Conservation (phyloP, 345 rosid species). For the Nasturtium officinale region DNA sequence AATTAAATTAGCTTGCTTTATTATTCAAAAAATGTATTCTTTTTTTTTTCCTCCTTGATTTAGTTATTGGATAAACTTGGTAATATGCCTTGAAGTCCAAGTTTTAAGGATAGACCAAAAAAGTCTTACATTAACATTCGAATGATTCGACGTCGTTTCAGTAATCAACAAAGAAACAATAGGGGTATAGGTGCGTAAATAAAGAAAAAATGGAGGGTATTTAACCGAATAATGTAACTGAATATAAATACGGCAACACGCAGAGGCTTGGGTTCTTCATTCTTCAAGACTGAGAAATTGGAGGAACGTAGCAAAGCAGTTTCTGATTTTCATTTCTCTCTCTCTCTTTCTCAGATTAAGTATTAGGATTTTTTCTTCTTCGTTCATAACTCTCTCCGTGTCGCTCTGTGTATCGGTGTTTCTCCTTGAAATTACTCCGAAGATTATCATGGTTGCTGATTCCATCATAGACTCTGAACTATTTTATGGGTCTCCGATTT, state of each 20-base stretch:
- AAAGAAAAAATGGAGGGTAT: not conserved
- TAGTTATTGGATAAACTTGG: not conserved
- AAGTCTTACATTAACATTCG: not conserved
- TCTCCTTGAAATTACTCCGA: not conserved
- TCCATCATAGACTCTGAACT: slow-evolving; percentile 37
- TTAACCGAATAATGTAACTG: not conserved
- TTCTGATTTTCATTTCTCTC: slow-evolving; percentile 59
- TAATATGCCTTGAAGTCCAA: slow-evolving; percentile 22
- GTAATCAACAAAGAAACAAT: not conserved
- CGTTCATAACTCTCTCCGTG: not conserved
- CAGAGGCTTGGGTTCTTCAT: slow-evolving; percentile 27
- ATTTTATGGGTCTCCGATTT: slow-evolving; percentile 34
- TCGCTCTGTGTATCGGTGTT: not conserved
- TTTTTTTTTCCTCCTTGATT: not conserved
- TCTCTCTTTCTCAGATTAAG: slow-evolving; percentile 27
- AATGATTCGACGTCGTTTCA: slow-evolving; percentile 13
- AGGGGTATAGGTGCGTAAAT: slow-evolving; percentile 21
- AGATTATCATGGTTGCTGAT: slow-evolving; percentile 49
- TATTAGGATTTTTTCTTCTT: slow-evolving; percentile 55
- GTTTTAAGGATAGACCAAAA: not conserved
- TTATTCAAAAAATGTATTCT: not conserved
- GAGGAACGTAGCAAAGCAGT: slow-evolving; percentile 64
- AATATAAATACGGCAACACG: not conserved
- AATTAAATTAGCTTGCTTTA: slow-evolving; percentile 1
- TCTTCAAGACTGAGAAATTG: slow-evolving; percentile 37